phyloP scores from a whole-genome alignment of 345 rosid species.

The Brassica carinata region DNA sequence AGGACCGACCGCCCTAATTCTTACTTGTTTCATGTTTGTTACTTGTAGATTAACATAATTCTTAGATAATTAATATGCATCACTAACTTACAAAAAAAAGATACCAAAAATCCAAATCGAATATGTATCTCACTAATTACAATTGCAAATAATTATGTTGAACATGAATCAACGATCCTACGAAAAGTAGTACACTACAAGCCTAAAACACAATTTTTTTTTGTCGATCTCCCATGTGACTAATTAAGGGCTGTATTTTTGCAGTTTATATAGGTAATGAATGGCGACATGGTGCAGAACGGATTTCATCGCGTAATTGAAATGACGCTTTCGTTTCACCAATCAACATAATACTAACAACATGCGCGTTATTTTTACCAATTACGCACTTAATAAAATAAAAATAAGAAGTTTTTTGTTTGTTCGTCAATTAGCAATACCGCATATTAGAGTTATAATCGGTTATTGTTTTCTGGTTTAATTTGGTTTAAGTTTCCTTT shows the following conservation, averaged over 20 bases:
- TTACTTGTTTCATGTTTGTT: not conserved
- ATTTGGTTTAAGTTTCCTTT: no score
- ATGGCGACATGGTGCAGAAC: not conserved
- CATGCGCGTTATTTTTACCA: not conserved
- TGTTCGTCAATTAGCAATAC: not conserved
- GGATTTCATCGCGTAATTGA: not conserved
- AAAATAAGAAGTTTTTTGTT: not conserved
- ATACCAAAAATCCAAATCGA: not conserved
- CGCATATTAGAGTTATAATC: no score
- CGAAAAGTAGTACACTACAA: not conserved
- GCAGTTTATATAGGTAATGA: not conserved
- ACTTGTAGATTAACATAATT: not conserved
- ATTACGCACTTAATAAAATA: no score
- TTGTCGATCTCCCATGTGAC: constrained; percentile 8
- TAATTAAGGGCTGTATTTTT: not conserved
- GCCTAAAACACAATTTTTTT: not conserved
- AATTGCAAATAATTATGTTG: not conserved
- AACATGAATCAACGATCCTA: not conserved
- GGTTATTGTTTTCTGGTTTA: no score
- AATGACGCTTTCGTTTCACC: not conserved
- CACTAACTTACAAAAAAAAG: not conserved
- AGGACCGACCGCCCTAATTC: no score
- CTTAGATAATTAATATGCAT: not conserved
- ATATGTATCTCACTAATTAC: not conserved
- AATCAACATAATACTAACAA: not conserved